Percentiles rank a stretch among this genome's conserved stretches.
Conservation (phyloP, 371 early-diverging fungal genomes). For the Rhizopus sp. region DNA sequence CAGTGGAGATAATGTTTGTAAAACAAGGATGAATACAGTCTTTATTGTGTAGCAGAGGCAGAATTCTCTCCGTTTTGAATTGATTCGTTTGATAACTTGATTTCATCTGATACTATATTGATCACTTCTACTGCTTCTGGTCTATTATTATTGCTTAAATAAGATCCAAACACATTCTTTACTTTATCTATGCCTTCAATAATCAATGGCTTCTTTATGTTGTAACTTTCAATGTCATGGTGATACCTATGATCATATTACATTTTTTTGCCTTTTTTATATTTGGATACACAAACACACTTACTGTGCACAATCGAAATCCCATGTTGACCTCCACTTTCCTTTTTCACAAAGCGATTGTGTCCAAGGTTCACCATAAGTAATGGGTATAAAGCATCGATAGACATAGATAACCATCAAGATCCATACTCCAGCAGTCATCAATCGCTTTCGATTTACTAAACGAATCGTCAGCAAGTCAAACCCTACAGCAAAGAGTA, state of each 20-base stretch:
- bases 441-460: slow-evolving; percentile 44
- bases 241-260: slow-evolving; percentile 31
- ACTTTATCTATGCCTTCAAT: slow-evolving; percentile 31
- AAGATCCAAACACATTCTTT: slow-evolving; percentile 38
- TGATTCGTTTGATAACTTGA: not conserved
- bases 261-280: not conserved
- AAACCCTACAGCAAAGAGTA: slow-evolving; percentile 71
- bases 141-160: slow-evolving; percentile 23
- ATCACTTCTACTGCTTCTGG: slow-evolving; percentile 37
- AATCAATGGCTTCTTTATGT: slow-evolving; percentile 16
- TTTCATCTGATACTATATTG: slow-evolving; percentile 42
- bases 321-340: slow-evolving; percentile 87
- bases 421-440: slow-evolving; percentile 53
- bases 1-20: no score
- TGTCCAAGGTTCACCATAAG: slow-evolving; percentile 85
- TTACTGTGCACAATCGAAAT: slow-evolving; percentile 50
- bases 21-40: not conserved
- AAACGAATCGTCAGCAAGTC: slow-evolving; percentile 79
- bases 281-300: slow-evolving; percentile 4
- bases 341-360: slow-evolving; percentile 64
- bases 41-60: slow-evolving; percentile 2
- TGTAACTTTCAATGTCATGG: slow-evolving; percentile 29
- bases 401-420: slow-evolving; percentile 57
- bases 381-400: slow-evolving; percentile 74
- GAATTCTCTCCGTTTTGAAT: not conserved